These are phyloP conservation scores for Fraxinus dipetala DNA, from an alignment of 305 asterid species.

Conservation along the genomic window DNA sequence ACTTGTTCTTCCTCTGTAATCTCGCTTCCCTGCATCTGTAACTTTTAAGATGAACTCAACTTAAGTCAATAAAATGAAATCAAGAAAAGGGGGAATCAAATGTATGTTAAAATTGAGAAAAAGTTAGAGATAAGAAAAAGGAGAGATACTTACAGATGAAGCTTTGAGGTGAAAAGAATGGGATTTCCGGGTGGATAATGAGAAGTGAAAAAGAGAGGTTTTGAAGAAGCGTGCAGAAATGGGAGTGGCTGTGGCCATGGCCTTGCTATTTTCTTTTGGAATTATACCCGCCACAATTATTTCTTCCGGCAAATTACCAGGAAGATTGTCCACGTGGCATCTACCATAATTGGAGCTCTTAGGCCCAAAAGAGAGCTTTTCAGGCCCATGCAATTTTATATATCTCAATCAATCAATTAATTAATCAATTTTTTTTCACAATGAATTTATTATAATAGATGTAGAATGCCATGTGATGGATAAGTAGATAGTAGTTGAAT, in stretches of 20 bases:
- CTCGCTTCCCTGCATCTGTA: slow-evolving; percentile 67
- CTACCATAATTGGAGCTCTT: neutral
- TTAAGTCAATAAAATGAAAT: neutral
- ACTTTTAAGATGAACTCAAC: slow-evolving; percentile 5
- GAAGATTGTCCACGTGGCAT: slow-evolving; percentile 20
- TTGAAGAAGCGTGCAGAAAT: slow-evolving; percentile 35
- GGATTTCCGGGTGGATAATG: slow-evolving; percentile 32
- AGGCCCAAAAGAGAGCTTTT: neutral
- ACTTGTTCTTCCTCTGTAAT: slow-evolving; percentile 41
- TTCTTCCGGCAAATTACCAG: neutral
- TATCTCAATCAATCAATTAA: neutral
- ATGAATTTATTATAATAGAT: no score
- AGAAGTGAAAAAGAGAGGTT: slow-evolving; percentile 31
- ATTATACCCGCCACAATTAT: slow-evolving; percentile 40
- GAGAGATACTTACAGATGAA: slow-evolving; percentile 32
- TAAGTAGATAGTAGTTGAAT: neutral
- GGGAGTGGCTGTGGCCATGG: slow-evolving; percentile 32
- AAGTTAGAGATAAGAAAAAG: neutral
- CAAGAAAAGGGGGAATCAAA: neutral
- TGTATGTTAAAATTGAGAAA: neutral
- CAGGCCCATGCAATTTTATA: neutral
- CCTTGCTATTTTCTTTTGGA: slow-evolving; percentile 6
- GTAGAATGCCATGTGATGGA: neutral
- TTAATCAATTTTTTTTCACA: no score
- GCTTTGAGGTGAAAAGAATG: slow-evolving; percentile 43